Evolutionary conservation across 306 rosid genomes (phyloP).

Genomic region (Glycyrrhiza uralensis): DNA sequence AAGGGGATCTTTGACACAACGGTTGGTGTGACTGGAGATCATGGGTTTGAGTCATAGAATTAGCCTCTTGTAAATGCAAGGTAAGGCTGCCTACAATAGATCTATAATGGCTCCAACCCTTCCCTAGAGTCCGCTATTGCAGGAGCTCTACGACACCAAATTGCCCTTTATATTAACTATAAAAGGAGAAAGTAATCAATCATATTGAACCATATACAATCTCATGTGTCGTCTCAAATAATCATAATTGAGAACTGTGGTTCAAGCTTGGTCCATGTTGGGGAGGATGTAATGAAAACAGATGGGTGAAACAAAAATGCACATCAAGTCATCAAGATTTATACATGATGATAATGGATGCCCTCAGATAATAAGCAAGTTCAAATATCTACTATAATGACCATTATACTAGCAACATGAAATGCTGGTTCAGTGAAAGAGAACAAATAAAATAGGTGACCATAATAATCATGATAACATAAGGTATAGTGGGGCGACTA

Average conservation of each 20-base stretch:
- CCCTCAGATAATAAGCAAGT: not conserved
- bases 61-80: too few relatives aligned
- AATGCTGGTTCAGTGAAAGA: not conserved
- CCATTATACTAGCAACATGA: not conserved
- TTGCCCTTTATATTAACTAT: not conserved
- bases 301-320: not conserved
- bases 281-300: conserved; percentile 18
- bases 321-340: not conserved
- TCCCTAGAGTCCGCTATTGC: too few relatives aligned
- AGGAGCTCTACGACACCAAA: too few relatives aligned
- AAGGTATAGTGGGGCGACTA: not conserved
- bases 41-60: too few relatives aligned
- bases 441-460: not conserved
- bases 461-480: not conserved
- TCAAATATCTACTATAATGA: not conserved
- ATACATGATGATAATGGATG: not conserved
- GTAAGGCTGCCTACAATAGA: too few relatives aligned
- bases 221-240: not conserved
- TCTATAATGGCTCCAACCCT: too few relatives aligned
- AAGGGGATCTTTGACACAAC: too few relatives aligned
- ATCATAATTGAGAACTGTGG: not conserved
- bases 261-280: not conserved
- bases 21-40: too few relatives aligned
- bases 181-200: conserved; percentile 1
- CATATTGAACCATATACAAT: not conserved